Base-by-base conservation (phyloP, 305 asterid genomes). In the Salvia sclarea region DNA sequence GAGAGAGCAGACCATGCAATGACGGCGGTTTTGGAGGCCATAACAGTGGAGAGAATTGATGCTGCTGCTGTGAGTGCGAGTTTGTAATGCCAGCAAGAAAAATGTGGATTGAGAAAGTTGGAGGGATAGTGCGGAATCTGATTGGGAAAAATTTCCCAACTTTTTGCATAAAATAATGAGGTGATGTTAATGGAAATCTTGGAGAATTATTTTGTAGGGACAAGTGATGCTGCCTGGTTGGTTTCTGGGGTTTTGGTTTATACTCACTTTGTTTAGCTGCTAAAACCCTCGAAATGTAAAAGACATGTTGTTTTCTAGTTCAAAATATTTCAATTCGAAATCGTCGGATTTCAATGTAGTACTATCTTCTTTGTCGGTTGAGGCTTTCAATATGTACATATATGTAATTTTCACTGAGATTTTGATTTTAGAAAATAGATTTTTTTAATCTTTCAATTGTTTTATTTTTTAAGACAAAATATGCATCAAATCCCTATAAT, bases 21-120 rank as follows among this genome's bases (percentile, higher is more conserved):
- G 52, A 90, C 92, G 73, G 90, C 90, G 70, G 86, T 65, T 48
- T 69, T 75, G 77, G 93, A 74, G 63, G 90, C 81, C 97, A 91
- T 91, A 25, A 43, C 49, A 24, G 66, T 33, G 54, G 24, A 24
- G 35, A 35, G 41, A 33, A 69, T 38, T 41, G 64, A 40, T 37
- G 67, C 74, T 20, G 67, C 74, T 20, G 66, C 74, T 20, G 61
- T 66, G 50, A 57, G 56, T 24, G 9, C 25, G 16, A 9, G 6
- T 16, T 6, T 17, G 12, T 57, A 69, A 8, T 30, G 30, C 30
- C 30, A 20, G 64, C 48, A 58, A 55, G 22, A 30, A 30, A 55
- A 55, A 7, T 57, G 66, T 59, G 59, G 30, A 43, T 59, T n/a
- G 40, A 54, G 8, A 33, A 50, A 30, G 68, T 20, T 31, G 38